Base-by-base conservation (phyloP, 768 basidiomycete genomes). In the Rhizopogon vinicolor region DNA sequence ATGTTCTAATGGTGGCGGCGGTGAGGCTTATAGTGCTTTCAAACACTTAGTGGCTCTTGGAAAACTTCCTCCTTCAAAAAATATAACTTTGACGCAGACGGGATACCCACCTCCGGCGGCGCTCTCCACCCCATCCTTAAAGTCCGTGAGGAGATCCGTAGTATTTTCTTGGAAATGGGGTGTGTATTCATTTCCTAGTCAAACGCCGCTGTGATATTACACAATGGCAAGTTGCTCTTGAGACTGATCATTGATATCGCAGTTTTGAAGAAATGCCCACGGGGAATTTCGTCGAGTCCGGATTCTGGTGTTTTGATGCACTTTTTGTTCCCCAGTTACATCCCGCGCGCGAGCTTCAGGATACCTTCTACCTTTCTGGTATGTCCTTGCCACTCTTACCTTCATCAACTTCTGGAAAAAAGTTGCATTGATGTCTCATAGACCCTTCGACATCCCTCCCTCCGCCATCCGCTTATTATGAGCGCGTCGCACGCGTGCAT, bases 151-250 rank as follows among this genome's bases (percentile, higher is more conserved):
- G 97, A 99, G 71, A 92, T 99, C 66, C 82, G 95, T 51, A 89
- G 89, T 69, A 98, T 98, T 65, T 99, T 99, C 80, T 80, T 99
- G 62, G 97, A 99, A 71, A 98, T 98, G 95, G 97, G 97, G 96
- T 98, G 59, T 51, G 83, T 71, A 6, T 19, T 44, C 14, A 37
- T 35, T 22, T 16, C 5, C 19, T 16, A 10, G 33, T 37, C 8
- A 8, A 16, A 25, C 9, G 14, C 12, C 18, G 10, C 41, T 10
- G 41, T 41, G 18, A 9, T 19, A 18, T 41, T 14, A 19, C 18
- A 42, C 8, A 13, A 31, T 33, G 31, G 31, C 43, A 19, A 25
- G 12, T 25, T 25, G 7, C 16, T 28, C 25, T 29, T 25, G 35
- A 40, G 1, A n/a, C 50, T 59, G 43, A 65, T 35, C 25, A 50